Evolutionary conservation across 1,284 basidiomycete genomes (phyloP), one percentile per base, ranked within the genome.

Genomic region (Tilletia setariae): DNA sequence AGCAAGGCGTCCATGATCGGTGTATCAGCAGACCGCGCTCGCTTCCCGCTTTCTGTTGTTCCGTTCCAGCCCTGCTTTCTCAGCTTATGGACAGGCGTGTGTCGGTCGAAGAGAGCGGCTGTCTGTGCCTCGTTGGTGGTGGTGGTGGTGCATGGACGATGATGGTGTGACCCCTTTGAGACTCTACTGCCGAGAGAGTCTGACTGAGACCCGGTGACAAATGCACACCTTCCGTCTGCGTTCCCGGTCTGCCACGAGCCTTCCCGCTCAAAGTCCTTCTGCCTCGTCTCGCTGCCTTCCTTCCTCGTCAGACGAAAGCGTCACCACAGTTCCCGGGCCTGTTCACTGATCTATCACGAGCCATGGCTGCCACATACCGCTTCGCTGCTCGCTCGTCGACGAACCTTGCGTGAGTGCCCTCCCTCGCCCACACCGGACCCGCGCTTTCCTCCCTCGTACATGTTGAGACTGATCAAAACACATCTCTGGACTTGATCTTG

Each of bases 361-460:
- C 30, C 28, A 61, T 61, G 56, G 56, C 56, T 32, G 56, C 56
- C 56, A 61, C 56, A 16, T 61, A 61, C 56, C 56, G 56, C 56
- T 61, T 61, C 56, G 56, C 28, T 19, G 28, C 56, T 19, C 56
- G 56, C 13, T 30, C 56, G 19, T 25, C 56, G 19, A 21, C 56
- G 30, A 61, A 61, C 56, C n/a, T 61, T 25, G 28, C 30, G 56
- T 61, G 56, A 61, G 56, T 61, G 2, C 35, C 30, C 2, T 61
- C 28, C 30, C 6, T 6, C 46, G 46, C 46, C 3, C 46, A 23
- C 4, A 23, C 16, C 19, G 7, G 19, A 40, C 35, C 35, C 35
- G 11, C 4, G 35, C 6, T 40, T 40, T 40, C 35, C 47, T 49
- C 16, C 47, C n/a, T 49, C 16, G 47, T 8, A 7, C 47, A 19